These are phyloP conservation scores for Plenodomus tracheiphilus DNA, from an alignment of 2,329 filamentous ascomycete species.

Conservation along the genomic window DNA sequence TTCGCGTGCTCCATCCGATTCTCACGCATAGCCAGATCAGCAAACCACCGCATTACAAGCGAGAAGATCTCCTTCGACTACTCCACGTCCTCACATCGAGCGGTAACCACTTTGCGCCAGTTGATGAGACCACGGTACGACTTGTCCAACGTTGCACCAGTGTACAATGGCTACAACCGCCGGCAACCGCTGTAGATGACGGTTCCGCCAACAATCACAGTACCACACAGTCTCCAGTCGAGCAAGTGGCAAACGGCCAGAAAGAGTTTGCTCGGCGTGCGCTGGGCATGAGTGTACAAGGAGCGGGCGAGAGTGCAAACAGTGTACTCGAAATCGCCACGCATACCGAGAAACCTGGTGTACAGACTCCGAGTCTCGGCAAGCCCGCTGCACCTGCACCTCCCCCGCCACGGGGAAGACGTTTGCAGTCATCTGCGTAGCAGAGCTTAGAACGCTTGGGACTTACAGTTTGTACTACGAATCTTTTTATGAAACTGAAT, in stretches of 20 bases:
- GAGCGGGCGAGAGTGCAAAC: constrained; percentile 41
- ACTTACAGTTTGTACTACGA: background rate
- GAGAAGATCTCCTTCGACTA: constrained; percentile 77
- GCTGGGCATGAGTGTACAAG: constrained; percentile 45
- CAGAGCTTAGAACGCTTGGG: background rate
- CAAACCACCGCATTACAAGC: constrained; percentile 87
- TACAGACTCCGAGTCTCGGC: constrained; percentile 44
- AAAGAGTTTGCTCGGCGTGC: constrained; percentile 44
- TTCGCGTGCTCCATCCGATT: constrained; percentile 88
- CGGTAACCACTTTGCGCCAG: constrained; percentile 75
- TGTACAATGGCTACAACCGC: constrained; percentile 66
- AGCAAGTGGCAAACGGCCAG: constrained; percentile 33
- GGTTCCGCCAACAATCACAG: constrained; percentile 18
- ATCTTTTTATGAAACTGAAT: background rate
- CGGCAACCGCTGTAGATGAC: constrained; percentile 24
- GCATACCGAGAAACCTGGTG: constrained; percentile 47
- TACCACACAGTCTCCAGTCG: constrained; percentile 27
- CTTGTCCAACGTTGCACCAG: constrained; percentile 75
- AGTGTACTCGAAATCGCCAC: constrained; percentile 46
- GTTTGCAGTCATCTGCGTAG: background rate
- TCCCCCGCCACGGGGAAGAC: background rate
- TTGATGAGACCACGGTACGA: constrained; percentile 77
- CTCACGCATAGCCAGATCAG: constrained; percentile 89
- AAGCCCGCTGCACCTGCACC: background rate
- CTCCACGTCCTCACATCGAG: constrained; percentile 69